A percentile compares a stretch with the other conserved stretches of the same genome.
phyloP scores from a whole-genome alignment of 176 grass and related monocot genomes.

The Echinochloa phyllopogon region DNA sequence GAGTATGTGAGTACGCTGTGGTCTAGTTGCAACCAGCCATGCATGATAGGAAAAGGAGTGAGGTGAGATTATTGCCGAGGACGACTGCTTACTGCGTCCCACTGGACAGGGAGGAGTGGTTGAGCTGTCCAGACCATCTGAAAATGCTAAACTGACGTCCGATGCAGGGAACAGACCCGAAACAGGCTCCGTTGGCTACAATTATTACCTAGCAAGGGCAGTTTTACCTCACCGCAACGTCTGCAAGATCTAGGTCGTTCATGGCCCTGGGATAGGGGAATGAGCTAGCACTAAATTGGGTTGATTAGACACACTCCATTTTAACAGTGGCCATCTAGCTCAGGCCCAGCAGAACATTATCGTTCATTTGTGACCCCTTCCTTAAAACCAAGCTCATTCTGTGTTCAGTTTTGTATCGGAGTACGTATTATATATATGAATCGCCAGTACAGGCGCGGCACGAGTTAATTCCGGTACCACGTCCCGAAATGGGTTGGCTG shows the following conservation, averaged over 20 bases:
- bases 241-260: background rate
- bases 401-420: background rate
- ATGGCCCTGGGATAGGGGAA: background rate
- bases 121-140: constrained; percentile 31
- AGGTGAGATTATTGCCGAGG: background rate
- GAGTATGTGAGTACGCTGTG: background rate
- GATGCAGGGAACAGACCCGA: background rate
- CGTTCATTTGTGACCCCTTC: too few species aligned
- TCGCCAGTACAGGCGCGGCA: background rate
- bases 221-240: background rate
- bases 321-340: too few species aligned
- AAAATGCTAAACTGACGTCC: constrained; percentile 12
- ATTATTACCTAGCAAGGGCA: background rate
- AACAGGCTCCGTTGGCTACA: background rate
- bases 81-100: background rate
- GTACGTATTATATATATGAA: background rate
- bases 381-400: background rate
- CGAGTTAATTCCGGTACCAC: background rate
- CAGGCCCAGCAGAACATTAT: too few species aligned
- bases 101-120: background rate
- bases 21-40: background rate
- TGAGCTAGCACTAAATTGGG: too few species aligned
- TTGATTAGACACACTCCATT: too few species aligned
- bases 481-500: background rate
- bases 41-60: background rate